These are phyloP conservation scores for Amanita jacksonii DNA, from an alignment of 768 basidiomycete species.

Conservation along the genomic window DNA sequence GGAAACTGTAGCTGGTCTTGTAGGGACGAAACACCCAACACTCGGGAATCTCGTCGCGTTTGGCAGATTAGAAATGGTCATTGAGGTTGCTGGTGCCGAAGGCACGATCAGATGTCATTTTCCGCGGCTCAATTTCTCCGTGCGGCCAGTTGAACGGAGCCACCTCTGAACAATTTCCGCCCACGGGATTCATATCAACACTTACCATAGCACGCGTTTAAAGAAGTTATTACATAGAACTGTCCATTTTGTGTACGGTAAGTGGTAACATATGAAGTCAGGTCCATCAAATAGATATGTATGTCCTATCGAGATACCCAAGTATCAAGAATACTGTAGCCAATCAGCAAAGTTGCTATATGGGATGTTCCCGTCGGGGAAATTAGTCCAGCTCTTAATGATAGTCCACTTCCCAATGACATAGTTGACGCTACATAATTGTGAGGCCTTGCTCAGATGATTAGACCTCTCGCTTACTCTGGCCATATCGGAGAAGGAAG, in stretches of 20 bases:
- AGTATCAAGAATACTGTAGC: conserved; percentile 9
- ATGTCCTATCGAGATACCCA: too few relatives aligned
- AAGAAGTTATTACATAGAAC: too few relatives aligned
- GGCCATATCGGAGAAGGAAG: conserved; percentile 9
- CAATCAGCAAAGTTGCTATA: conserved; percentile 9
- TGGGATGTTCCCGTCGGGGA: conserved; percentile 8
- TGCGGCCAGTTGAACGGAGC: conserved; percentile 12
- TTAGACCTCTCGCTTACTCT: conserved; percentile 1
- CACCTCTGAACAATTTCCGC: too few relatives aligned
- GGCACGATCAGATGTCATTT: conserved; percentile 42
- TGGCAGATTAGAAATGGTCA: conserved; percentile 36
- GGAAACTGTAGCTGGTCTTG: too few relatives aligned
- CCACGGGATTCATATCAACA: too few relatives aligned
- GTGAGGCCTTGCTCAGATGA: not conserved
- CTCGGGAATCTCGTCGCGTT: conserved; percentile 41
- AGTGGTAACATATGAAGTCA: too few relatives aligned
- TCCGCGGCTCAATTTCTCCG: conserved; percentile 34
- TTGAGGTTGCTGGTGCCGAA: conserved; percentile 34
- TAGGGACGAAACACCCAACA: conserved; percentile 34
- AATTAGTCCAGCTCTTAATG: conserved; percentile 6
- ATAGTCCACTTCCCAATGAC: conserved; percentile 9
- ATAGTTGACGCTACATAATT: conserved; percentile 6
- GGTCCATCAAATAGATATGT: too few relatives aligned
- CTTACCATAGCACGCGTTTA: too few relatives aligned
- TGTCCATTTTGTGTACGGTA: too few relatives aligned